Base-by-base conservation (phyloP, 495 filamentous ascomycete species). In the Penicillium tannophilum region DNA sequence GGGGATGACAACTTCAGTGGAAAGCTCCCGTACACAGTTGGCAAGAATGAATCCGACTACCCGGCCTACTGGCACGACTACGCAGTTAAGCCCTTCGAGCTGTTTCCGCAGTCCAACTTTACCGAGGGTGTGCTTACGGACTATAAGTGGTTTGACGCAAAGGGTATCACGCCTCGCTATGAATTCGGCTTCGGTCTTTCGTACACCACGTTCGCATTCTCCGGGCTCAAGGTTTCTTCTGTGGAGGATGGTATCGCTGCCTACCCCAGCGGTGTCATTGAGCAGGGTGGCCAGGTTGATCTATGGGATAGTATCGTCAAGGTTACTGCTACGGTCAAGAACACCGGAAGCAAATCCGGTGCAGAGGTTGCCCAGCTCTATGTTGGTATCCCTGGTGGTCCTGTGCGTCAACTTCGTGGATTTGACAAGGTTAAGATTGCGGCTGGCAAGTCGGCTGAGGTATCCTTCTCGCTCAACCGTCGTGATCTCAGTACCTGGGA, bases 1-100 rank as follows among this genome's bases (percentile, higher is more conserved):
- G 90, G 90, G 8, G 83, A 85, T 19, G 73, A 82, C 35, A 90
- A 90, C 58, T 67, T 67, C 59, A 88, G 56, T 26, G 90, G 90
- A 28, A 86, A 85, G 35, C 73, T 92, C 0, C 91, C 91, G 0
- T 95, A 90, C 73, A 94, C 91, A 3, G 86, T 94, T 56, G 90
- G 84, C 24, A 90, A 88, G 61, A 80, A 74, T 0, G 78, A 86
- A 3, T 76, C 83, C 7, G 90, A 93, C 64, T 94, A 91, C 56
- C 28, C 53, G 14, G 54, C 49, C 11, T 56, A 56, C 52, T 57
- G 43, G 26, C 59, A 65, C 35, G 14, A 17, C n/a, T 87, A 87
- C 2, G 80, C 85, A 12, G 58, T 70, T 56, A 44, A 68, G 59
- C 70, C 67, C 0, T 75, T 60, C 50, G 57, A 50, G 54, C 71